A percentile compares a stretch with the other conserved stretches of the same genome.
These are phyloP conservation scores for Ophiocordyceps camponoti-floridani DNA, from an alignment of 2,329 filamentous ascomycete species.

Conservation along the genomic window DNA sequence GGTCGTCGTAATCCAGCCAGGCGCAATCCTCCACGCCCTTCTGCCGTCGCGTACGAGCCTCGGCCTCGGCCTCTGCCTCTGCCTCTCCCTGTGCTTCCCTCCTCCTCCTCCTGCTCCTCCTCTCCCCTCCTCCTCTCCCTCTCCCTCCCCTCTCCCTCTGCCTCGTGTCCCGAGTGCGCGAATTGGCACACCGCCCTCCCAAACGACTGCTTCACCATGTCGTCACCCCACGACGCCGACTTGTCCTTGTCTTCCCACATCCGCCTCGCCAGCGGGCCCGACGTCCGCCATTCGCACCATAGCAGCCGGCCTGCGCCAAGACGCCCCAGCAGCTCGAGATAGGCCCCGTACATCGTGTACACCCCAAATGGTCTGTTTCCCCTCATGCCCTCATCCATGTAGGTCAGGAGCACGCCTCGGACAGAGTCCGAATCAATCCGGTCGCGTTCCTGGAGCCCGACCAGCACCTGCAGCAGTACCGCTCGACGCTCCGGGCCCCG, in stretches of 20 bases:
- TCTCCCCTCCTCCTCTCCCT: too few species aligned
- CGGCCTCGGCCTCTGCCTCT: too few species aligned
- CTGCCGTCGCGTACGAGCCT: background rate
- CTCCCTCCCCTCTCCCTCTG: background rate
- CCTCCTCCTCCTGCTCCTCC: background rate
- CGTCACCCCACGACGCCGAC: background rate
- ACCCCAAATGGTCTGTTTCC: conserved; percentile 1
- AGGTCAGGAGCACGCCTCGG: conserved; percentile 6
- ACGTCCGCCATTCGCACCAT: conserved; percentile 12
- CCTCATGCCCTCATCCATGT: conserved; percentile 1
- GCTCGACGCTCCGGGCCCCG: conserved; percentile 5
- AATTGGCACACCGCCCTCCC: conserved; percentile 3
- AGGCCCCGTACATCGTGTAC: conserved; percentile 8
- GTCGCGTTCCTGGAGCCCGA: conserved; percentile 9
- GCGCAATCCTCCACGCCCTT: conserved; percentile 5
- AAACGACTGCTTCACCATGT: conserved; percentile 2
- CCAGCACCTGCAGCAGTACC: conserved; percentile 12
- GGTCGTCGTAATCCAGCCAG: conserved; percentile 7
- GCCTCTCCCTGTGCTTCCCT: background rate
- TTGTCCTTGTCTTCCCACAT: background rate
- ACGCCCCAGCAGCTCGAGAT: conserved; percentile 11
- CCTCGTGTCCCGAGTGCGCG: background rate
- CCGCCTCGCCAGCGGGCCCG: background rate
- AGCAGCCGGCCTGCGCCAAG: conserved; percentile 14
- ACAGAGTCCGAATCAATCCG: conserved; percentile 8